phyloP scores from a whole-genome alignment of 768 basidiomycete genomes.

The Dentipellis fragilis region DNA sequence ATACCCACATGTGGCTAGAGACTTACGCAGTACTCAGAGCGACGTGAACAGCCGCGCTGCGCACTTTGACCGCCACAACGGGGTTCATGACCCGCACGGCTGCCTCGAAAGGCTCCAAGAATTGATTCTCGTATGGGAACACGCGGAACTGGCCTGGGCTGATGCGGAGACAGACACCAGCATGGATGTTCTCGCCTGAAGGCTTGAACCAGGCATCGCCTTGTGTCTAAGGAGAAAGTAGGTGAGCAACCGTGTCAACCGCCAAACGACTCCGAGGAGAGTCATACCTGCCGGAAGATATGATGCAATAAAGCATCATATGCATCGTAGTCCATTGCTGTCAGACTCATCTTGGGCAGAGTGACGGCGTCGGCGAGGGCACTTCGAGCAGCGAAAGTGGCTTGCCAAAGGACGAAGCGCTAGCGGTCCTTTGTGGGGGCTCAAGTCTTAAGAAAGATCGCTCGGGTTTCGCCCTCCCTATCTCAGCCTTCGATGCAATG shows the following conservation, averaged over 20 bases:
- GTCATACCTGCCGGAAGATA: slow-evolving; percentile 61
- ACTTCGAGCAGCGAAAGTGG: slow-evolving; percentile 7
- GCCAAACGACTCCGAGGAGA: background rate
- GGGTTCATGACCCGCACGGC: slow-evolving; percentile 71
- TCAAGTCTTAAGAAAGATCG: background rate
- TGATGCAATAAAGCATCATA: slow-evolving; percentile 75
- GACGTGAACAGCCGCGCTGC: slow-evolving; percentile 73
- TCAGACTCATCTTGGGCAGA: background rate
- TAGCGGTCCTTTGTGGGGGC: background rate
- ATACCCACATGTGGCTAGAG: background rate
- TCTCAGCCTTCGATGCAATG: background rate
- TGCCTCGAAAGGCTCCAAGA: slow-evolving; percentile 72
- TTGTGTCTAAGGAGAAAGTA: slow-evolving; percentile 46
- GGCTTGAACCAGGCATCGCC: slow-evolving; percentile 84
- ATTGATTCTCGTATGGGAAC: slow-evolving; percentile 81
- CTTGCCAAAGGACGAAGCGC: background rate
- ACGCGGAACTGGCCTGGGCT: slow-evolving; percentile 62
- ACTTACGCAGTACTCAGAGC: slow-evolving; percentile 62
- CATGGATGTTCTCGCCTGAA: slow-evolving; percentile 70
- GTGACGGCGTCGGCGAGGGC: background rate
- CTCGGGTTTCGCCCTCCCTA: background rate
- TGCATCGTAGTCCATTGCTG: slow-evolving; percentile 64
- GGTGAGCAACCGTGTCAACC: slow-evolving; percentile 9
- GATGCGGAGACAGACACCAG: slow-evolving; percentile 68
- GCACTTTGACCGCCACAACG: slow-evolving; percentile 73